phyloP scores from a whole-genome alignment of 176 grass and related monocot species.

The Musa acuminata region DNA sequence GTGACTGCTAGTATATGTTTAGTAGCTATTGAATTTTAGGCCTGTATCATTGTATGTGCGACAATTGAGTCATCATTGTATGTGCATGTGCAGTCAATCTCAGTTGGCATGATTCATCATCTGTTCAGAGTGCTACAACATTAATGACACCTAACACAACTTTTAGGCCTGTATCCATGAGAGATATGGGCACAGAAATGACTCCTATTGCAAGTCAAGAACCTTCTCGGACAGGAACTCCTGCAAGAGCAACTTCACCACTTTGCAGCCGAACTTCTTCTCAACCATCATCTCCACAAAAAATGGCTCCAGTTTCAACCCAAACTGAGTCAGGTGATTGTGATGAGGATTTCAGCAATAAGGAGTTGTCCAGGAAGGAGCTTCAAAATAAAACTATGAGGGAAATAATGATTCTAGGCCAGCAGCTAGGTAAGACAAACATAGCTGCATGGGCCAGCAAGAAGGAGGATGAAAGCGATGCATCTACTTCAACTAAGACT shows the following conservation, averaged over 20 bases:
- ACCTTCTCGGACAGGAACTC: conserved; percentile 84
- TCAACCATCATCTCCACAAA: conserved; percentile 56
- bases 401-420: conserved; percentile 95
- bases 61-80: not conserved
- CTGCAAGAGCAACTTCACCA: conserved; percentile 47
- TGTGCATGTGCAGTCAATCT: conserved; percentile 51
- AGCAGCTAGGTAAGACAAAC: conserved; percentile 78
- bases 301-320: conserved; percentile 16
- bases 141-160: conserved; percentile 59
- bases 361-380: conserved; percentile 57
- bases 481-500: conserved; percentile 45
- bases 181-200: conserved; percentile 99
- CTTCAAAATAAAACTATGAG: conserved; percentile 65
- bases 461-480: conserved; percentile 68
- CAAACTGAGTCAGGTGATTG: conserved; percentile 23
- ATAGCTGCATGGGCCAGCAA: conserved; percentile 95
- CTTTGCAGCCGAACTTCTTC: conserved; percentile 60
- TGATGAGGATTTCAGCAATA: conserved; percentile 37
- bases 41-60: not conserved
- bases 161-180: conserved; percentile 79
- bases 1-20: not conserved
- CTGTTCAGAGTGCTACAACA: conserved; percentile 45
- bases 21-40: not conserved
- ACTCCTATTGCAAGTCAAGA: conserved; percentile 97
- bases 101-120: conserved; percentile 50